phyloP scores from a whole-genome alignment of 1,284 basidiomycete species.

The Lentinula novae-zelandiae region DNA sequence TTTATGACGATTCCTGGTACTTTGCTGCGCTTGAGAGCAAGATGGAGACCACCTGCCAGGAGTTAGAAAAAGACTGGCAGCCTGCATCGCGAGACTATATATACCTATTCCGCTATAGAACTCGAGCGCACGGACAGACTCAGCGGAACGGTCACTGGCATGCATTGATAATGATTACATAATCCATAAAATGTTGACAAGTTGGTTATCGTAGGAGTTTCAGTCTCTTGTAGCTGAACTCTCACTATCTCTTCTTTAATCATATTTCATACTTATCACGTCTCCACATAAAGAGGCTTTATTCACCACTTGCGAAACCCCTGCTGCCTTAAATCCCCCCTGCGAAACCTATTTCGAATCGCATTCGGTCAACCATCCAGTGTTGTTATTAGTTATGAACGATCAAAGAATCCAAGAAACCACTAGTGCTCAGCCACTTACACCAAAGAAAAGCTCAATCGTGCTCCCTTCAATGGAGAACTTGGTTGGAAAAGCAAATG shows the following conservation, averaged over 20 bases:
- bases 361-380: background rate
- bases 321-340: background rate
- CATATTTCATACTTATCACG: background rate
- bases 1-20: conserved; percentile 45
- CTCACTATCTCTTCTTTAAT: background rate
- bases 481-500: background rate
- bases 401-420: background rate
- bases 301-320: background rate
- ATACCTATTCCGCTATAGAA: conserved; percentile 74
- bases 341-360: conserved; percentile 6
- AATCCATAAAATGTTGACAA: background rate
- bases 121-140: conserved; percentile 47
- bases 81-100: background rate
- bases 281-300: conserved; percentile 1
- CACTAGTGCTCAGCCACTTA: background rate
- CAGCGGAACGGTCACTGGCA: background rate
- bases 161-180: background rate
- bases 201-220: background rate
- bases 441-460: conserved; percentile 5
- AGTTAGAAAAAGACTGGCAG: background rate
- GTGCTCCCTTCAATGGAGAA: background rate
- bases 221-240: background rate
- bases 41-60: conserved; percentile 63
- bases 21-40: conserved; percentile 54
- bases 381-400: background rate